These are phyloP conservation scores for Piper longum DNA, from an alignment of 164 flowering plant genomes.

Conservation along the genomic window DNA sequence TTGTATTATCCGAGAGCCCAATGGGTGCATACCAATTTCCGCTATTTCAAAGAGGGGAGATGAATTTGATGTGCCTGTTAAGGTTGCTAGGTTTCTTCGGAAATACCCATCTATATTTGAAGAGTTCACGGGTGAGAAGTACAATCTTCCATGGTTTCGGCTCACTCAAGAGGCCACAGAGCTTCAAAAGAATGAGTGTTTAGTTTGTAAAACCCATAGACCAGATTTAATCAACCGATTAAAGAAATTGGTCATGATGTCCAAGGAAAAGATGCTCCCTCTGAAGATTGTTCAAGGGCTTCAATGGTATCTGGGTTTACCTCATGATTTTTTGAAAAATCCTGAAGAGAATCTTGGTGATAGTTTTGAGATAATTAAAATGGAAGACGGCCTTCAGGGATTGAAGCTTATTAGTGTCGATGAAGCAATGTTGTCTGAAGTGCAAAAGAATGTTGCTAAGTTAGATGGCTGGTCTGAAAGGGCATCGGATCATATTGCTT, in stretches of 20 bases:
- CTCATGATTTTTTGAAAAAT: constrained; percentile 34
- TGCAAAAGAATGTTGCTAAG: constrained; percentile 46
- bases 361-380: constrained; percentile 41
- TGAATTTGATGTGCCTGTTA: constrained; percentile 36
- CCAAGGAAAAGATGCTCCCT: constrained; percentile 45
- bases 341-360: constrained; percentile 29
- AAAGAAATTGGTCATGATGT: constrained; percentile 64
- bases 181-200: constrained; percentile 45
- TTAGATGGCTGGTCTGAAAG: constrained; percentile 22
- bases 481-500: constrained; percentile 22
- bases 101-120: constrained; percentile 69
- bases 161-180: constrained; percentile 52
- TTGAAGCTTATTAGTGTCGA: constrained; percentile 24
- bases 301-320: constrained; percentile 79
- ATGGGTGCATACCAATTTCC: constrained; percentile 54
- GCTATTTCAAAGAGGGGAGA: constrained; percentile 46
- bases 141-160: constrained; percentile 75
- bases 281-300: constrained; percentile 57
- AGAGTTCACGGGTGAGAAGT: constrained; percentile 52
- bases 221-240: constrained; percentile 37
- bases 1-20: no score
- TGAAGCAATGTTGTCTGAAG: constrained; percentile 27
- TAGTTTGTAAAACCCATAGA: constrained; percentile 22
- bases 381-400: constrained; percentile 56
- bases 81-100: constrained; percentile 59